Conservation (phyloP, 73 alveolate genomes). For the Paramecium octaurelia region DNA sequence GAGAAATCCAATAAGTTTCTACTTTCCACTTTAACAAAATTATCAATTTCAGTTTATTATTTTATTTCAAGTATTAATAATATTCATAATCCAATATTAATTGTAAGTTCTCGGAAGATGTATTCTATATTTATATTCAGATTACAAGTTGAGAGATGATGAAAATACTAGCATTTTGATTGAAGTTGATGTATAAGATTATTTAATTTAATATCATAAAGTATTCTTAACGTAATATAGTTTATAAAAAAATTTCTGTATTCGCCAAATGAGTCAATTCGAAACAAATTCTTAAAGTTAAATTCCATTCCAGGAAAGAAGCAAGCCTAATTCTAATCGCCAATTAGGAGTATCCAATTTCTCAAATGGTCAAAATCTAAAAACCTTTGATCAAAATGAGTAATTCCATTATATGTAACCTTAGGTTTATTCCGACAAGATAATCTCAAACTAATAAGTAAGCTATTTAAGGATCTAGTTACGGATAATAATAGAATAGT, state of each 20-base stretch:
- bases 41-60: no score
- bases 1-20: no score
- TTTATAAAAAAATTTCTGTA: background rate
- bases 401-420: background rate
- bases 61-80: no score
- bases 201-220: background rate
- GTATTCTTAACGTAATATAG: background rate
- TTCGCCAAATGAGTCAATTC: background rate
- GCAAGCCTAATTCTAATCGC: background rate
- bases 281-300: background rate
- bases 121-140: background rate
- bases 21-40: no score
- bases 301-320: background rate
- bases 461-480: background rate
- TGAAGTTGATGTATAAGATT: no score
- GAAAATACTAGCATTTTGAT: no score
- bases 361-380: background rate
- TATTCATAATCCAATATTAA: background rate
- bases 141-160: background rate
- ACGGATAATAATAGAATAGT: background rate
- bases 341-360: background rate
- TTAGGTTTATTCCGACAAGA: background rate
- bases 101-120: background rate
- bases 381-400: background rate
- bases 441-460: background rate